A percentile compares a stretch with the other conserved stretches of the same genome.
Conservation (phyloP, 768 basidiomycete genomes). For the Russula virescens region DNA sequence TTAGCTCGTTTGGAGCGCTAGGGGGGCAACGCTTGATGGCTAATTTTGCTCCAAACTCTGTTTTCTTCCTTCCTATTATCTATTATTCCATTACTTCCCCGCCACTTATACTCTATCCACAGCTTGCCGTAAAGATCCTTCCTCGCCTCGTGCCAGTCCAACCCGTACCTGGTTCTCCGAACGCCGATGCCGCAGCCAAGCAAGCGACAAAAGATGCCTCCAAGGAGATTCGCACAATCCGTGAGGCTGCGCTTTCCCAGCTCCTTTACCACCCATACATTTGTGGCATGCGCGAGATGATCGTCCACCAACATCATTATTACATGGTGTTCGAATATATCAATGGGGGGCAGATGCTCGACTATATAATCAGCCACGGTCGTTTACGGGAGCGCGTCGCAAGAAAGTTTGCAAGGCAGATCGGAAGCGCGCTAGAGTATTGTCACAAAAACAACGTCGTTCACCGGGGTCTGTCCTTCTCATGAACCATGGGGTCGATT, state of each 20-base stretch:
- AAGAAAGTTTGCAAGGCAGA: conserved; percentile 95
- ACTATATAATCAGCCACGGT: conserved; percentile 99
- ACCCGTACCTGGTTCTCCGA: conserved; percentile 43
- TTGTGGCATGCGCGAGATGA: conserved; percentile 99
- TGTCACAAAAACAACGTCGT: conserved; percentile 97
- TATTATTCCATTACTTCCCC: neutral
- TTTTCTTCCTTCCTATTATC: neutral
- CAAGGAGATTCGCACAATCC: conserved; percentile 93
- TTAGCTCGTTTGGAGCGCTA: conserved; percentile 7
- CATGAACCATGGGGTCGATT: conserved; percentile 5
- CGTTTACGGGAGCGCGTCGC: conserved; percentile 92
- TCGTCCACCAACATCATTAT: conserved; percentile 95
- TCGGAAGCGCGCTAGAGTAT: conserved; percentile 93
- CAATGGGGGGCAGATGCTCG: conserved; percentile 98
- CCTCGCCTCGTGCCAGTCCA: conserved; percentile 70
- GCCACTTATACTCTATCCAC: neutral
- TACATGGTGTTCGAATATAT: conserved; percentile 99
- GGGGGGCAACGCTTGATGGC: neutral
- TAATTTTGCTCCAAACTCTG: neutral
- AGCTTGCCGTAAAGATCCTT: conserved; percentile 99
- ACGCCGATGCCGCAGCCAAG: conserved; percentile 59
- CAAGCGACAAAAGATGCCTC: conserved; percentile 85
- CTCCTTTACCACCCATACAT: conserved; percentile 98
- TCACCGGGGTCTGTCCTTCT: conserved; percentile 63
- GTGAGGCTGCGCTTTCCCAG: conserved; percentile 93